These are phyloP conservation scores for Exophiala viscosa DNA, from an alignment of 2,329 filamentous ascomycete genomes.

Conservation along the genomic window DNA sequence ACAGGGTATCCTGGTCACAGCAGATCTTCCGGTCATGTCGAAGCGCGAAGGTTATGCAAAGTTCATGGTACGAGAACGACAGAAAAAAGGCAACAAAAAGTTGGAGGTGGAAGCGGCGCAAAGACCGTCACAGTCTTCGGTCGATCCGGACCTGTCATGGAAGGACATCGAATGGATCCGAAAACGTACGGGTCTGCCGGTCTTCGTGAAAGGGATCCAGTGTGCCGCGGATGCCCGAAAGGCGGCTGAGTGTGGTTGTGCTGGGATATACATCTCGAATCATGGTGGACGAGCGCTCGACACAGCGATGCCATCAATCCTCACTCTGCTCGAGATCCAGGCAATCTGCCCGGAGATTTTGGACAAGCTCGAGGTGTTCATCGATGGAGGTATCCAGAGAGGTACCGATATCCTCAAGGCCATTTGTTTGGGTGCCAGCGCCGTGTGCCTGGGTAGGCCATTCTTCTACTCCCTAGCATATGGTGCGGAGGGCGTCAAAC, in stretches of 20 bases:
- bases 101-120: constrained; percentile 36
- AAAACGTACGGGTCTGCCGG: constrained; percentile 45
- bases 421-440: constrained; percentile 51
- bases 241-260: constrained; percentile 49
- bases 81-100: constrained; percentile 34
- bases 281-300: constrained; percentile 58
- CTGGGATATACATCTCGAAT: constrained; percentile 56
- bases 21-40: constrained; percentile 53
- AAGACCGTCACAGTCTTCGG: constrained; percentile 34
- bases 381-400: constrained; percentile 53
- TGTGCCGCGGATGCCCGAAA: constrained; percentile 53
- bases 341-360: constrained; percentile 41
- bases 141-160: constrained; percentile 53
- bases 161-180: constrained; percentile 53
- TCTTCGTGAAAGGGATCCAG: constrained; percentile 58
- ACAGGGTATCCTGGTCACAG: constrained; percentile 51
- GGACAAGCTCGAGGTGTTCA: constrained; percentile 47
- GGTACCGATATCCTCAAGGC: constrained; percentile 56
- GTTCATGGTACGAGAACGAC: constrained; percentile 36
- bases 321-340: constrained; percentile 62
- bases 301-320: constrained; percentile 44
- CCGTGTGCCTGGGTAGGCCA: constrained; percentile 53
- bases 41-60: constrained; percentile 58
- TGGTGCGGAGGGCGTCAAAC: constrained; percentile 52
- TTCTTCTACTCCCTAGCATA: constrained; percentile 53